Percentiles rank a stretch among this genome's conserved stretches.
Evolutionary conservation across 768 basidiomycete species (phyloP).

Genomic region (Porphyrellus cyaneotinctus): DNA sequence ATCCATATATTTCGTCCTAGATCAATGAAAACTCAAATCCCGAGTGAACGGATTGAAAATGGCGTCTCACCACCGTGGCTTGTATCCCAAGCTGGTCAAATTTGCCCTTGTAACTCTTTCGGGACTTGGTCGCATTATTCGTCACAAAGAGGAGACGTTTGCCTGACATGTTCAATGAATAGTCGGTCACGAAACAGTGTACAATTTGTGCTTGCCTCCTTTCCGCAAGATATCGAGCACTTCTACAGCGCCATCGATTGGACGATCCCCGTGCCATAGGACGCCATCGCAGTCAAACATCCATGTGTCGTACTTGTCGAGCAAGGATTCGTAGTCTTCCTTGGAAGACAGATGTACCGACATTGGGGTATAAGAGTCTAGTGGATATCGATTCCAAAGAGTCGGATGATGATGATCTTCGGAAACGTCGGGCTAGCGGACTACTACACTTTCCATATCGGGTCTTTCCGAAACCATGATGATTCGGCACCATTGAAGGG

Average conservation of each 20-base stretch:
- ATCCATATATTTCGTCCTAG: too few species aligned
- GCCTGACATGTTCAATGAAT: conserved; percentile 38
- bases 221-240: conserved; percentile 70
- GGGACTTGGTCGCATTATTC: conserved; percentile 94
- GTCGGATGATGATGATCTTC: too few species aligned
- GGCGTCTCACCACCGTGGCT: conserved; percentile 68
- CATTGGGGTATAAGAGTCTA: conserved; percentile 22
- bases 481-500: not conserved
- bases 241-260: conserved; percentile 74
- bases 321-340: conserved; percentile 45
- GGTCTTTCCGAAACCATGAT: not conserved
- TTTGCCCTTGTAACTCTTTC: conserved; percentile 81
- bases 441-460: conserved; percentile 21
- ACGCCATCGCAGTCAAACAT: conserved; percentile 97
- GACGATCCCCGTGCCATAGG: conserved; percentile 79
- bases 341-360: conserved; percentile 28
- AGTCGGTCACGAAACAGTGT: conserved; percentile 1
- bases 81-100: conserved; percentile 88
- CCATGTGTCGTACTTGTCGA: conserved; percentile 85
- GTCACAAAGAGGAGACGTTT: conserved; percentile 90
- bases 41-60: not conserved
- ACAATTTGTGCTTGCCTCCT: conserved; percentile 50
- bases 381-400: conserved; percentile 2
- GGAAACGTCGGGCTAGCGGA: conserved; percentile 6
- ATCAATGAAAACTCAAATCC: too few species aligned